These are phyloP conservation scores for Friedmanniomyces simplex DNA, from an alignment of 495 filamentous ascomycete genomes.

Conservation along the genomic window DNA sequence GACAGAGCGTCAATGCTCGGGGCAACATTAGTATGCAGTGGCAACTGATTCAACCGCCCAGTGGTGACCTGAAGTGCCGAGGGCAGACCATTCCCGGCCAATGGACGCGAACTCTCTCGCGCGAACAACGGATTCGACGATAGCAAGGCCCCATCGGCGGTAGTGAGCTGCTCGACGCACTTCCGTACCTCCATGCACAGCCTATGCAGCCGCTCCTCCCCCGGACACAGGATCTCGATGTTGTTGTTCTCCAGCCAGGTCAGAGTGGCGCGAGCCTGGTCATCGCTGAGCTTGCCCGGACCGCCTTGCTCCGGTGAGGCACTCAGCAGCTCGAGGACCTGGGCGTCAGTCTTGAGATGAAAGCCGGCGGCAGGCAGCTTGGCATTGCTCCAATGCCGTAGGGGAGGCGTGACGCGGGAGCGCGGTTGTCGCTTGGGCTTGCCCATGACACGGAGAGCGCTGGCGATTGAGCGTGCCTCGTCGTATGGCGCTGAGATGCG, in stretches of 20 bases:
- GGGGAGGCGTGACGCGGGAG: slow-evolving; percentile 20
- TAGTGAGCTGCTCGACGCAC: slow-evolving; percentile 77
- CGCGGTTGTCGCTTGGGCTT: slow-evolving; percentile 38
- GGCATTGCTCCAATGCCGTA: slow-evolving; percentile 28
- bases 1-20: slow-evolving; percentile 15
- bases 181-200: slow-evolving; percentile 86
- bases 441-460: slow-evolving; percentile 90
- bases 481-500: slow-evolving; percentile 85
- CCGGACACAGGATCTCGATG: slow-evolving; percentile 89
- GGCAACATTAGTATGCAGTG: slow-evolving; percentile 1
- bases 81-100: background rate
- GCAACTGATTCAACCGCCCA: slow-evolving; percentile 24
- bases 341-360: slow-evolving; percentile 72
- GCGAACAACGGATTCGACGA: slow-evolving; percentile 88
- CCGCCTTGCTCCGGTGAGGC: slow-evolving; percentile 77
- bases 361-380: slow-evolving; percentile 54
- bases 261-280: slow-evolving; percentile 77
- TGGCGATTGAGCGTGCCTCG: slow-evolving; percentile 74
- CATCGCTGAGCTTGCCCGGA: slow-evolving; percentile 89
- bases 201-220: slow-evolving; percentile 89
- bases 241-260: slow-evolving; percentile 74
- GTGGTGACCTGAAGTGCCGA: slow-evolving; percentile 66
- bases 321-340: slow-evolving; percentile 78
- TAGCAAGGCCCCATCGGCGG: slow-evolving; percentile 75
- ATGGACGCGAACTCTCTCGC: slow-evolving; percentile 41